Evolutionary conservation across 2,329 filamentous ascomycete species (phyloP).

Genomic region (Aspergillus hiratsukae): DNA sequence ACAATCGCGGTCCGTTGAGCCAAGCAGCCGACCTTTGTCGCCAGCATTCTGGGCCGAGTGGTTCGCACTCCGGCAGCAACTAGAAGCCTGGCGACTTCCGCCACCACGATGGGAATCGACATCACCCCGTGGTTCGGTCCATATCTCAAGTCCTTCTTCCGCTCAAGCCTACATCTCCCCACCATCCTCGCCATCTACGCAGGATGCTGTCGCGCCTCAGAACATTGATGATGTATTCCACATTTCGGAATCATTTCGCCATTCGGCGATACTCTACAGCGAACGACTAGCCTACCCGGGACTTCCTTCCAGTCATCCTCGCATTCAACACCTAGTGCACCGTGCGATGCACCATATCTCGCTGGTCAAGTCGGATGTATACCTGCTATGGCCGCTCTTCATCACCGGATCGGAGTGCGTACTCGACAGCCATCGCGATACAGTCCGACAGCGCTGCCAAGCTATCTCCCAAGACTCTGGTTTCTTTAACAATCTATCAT

Average conservation of each 20-base stretch:
- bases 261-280: slow-evolving; percentile 82
- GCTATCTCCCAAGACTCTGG: slow-evolving; percentile 86
- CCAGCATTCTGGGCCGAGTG: slow-evolving; percentile 76
- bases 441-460: slow-evolving; percentile 73
- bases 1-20: slow-evolving; percentile 17
- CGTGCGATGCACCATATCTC: slow-evolving; percentile 80
- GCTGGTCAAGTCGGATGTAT: slow-evolving; percentile 77
- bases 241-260: slow-evolving; percentile 85
- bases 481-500: slow-evolving; percentile 89
- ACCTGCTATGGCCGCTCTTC: slow-evolving; percentile 89
- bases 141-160: slow-evolving; percentile 7
- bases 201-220: slow-evolving; percentile 44
- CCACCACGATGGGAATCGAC: slow-evolving; percentile 17
- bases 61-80: slow-evolving; percentile 69
- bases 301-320: slow-evolving; percentile 66
- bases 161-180: slow-evolving; percentile 27
- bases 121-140: slow-evolving; percentile 8
- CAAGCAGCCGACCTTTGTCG: slow-evolving; percentile 18
- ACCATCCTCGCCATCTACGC: slow-evolving; percentile 21
- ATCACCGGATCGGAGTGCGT: slow-evolving; percentile 86
- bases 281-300: slow-evolving; percentile 78
- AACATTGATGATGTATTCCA: slow-evolving; percentile 72
- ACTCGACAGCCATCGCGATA: slow-evolving; percentile 69
- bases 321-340: slow-evolving; percentile 78
- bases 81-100: slow-evolving; percentile 79